These are phyloP conservation scores for Flaveria bidentis DNA, from an alignment of 129 eudicot species.

Conservation along the genomic window DNA sequence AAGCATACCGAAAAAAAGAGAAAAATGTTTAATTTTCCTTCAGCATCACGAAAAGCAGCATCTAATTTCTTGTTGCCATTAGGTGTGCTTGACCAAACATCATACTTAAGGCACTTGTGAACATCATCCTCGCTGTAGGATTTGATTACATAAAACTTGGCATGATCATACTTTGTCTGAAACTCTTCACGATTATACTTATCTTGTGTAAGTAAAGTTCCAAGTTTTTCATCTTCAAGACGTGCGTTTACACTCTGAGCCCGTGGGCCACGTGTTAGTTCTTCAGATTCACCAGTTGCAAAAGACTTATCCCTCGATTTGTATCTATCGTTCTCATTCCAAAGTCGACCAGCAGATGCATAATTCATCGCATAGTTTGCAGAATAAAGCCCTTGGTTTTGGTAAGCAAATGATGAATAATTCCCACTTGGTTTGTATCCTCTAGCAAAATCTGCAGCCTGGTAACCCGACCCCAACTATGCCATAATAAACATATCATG, in stretches of 20 bases:
- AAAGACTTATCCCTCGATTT: conserved; percentile 48
- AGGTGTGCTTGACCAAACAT: conserved; percentile 98
- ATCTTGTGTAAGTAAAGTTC: conserved; percentile 32
- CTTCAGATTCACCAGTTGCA: conserved; percentile 58
- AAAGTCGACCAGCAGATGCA: conserved; percentile 48
- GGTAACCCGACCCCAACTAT: conserved; percentile 63
- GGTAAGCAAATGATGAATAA: conserved; percentile 45
- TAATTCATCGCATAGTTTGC: conserved; percentile 47
- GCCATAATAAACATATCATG: not conserved
- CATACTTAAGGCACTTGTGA: conserved; percentile 80
- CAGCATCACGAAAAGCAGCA: conserved; percentile 61
- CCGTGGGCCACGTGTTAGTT: conserved; percentile 83
- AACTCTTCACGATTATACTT: conserved; percentile 63
- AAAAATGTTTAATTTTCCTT: conserved; percentile 56
- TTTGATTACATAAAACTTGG: conserved; percentile 78
- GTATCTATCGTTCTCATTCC: conserved; percentile 55
- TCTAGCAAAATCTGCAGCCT: conserved; percentile 37
- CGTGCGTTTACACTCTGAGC: conserved; percentile 37
- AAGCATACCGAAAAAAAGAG: conserved; percentile 80
- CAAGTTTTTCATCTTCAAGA: conserved; percentile 44
- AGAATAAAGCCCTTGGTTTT: conserved; percentile 45
- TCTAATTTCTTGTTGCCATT: conserved; percentile 84
- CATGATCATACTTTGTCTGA: conserved; percentile 53
- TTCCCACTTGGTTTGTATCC: conserved; percentile 50
- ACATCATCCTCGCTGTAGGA: conserved; percentile 91